These are phyloP conservation scores for Xylariaceae sp. DNA, from an alignment of 2,329 filamentous ascomycete species.

Conservation along the genomic window DNA sequence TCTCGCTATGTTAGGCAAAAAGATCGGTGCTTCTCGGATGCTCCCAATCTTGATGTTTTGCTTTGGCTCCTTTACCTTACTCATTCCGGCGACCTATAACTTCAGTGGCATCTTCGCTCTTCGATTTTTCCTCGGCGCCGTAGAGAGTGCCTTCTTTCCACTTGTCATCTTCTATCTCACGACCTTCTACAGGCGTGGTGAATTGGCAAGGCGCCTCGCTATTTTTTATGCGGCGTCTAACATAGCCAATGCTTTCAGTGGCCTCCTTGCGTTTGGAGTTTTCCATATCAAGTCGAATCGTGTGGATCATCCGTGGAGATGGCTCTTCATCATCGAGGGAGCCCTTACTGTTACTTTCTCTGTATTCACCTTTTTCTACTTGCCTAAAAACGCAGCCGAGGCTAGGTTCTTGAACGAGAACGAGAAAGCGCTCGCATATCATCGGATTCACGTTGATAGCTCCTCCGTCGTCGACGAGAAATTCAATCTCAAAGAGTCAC, in stretches of 20 bases:
- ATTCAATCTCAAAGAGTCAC: conserved; percentile 56
- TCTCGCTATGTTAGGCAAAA: conserved; percentile 70
- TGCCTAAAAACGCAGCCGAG: conserved; percentile 68
- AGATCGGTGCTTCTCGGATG: conserved; percentile 67
- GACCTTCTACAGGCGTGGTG: conserved; percentile 73
- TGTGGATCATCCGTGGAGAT: conserved; percentile 51
- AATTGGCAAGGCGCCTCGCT: conserved; percentile 72
- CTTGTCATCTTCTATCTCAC: conserved; percentile 64
- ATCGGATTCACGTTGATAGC: conserved; percentile 77
- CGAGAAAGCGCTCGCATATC: conserved; percentile 71
- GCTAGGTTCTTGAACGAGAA: conserved; percentile 69
- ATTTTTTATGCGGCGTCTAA: conserved; percentile 79
- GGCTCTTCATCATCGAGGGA: conserved; percentile 57
- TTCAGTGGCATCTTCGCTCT: conserved; percentile 71
- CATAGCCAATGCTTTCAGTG: conserved; percentile 67
- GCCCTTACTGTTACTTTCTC: conserved; percentile 65
- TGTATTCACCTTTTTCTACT: conserved; percentile 70
- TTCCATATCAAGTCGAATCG: conserved; percentile 52
- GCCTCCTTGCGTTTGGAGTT: conserved; percentile 54
- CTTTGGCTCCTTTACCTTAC: conserved; percentile 70
- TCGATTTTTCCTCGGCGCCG: conserved; percentile 72
- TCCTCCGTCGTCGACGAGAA: conserved; percentile 65
- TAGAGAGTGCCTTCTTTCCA: conserved; percentile 73
- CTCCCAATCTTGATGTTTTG: conserved; percentile 69
- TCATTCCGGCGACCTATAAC: conserved; percentile 61